Evolutionary conservation across 257 asterid species (phyloP).

Genomic region (Avicennia marina): DNA sequence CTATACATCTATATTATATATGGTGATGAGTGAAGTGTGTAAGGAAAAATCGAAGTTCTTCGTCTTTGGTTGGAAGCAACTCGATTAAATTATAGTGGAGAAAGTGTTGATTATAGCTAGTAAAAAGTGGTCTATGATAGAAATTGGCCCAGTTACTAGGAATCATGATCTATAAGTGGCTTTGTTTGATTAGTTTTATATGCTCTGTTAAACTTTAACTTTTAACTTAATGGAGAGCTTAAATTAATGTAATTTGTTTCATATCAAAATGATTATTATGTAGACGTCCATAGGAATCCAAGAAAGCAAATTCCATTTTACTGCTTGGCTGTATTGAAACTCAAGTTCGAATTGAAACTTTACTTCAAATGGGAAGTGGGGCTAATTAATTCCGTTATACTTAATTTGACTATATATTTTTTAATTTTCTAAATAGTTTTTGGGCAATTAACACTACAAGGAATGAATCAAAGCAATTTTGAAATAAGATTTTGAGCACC

Average conservation of each 20-base stretch:
- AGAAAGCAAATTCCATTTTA: neutral
- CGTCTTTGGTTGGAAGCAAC: slow-evolving; percentile 10
- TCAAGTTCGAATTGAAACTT: neutral
- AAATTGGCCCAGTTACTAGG: neutral
- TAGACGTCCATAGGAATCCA: neutral
- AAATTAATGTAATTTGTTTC: neutral
- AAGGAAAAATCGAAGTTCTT: slow-evolving; percentile 6
- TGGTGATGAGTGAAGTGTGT: neutral
- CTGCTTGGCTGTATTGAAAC: neutral
- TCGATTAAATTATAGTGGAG: neutral
- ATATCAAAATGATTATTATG: neutral
- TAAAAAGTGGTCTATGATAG: neutral
- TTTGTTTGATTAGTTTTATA: neutral
- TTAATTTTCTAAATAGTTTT: neutral
- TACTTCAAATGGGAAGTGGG: neutral
- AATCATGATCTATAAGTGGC: too few species aligned
- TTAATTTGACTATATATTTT: neutral
- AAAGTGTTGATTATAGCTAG: neutral
- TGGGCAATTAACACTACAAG: too few species aligned
- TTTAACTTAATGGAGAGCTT: too few species aligned
- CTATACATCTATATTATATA: neutral
- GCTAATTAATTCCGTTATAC: neutral
- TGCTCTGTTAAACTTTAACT: too few species aligned
- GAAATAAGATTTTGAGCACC: too few species aligned
- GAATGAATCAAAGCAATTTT: too few species aligned